These are phyloP conservation scores for Penicillium crustosum DNA, from an alignment of 2,329 filamentous ascomycete genomes.

Conservation along the genomic window DNA sequence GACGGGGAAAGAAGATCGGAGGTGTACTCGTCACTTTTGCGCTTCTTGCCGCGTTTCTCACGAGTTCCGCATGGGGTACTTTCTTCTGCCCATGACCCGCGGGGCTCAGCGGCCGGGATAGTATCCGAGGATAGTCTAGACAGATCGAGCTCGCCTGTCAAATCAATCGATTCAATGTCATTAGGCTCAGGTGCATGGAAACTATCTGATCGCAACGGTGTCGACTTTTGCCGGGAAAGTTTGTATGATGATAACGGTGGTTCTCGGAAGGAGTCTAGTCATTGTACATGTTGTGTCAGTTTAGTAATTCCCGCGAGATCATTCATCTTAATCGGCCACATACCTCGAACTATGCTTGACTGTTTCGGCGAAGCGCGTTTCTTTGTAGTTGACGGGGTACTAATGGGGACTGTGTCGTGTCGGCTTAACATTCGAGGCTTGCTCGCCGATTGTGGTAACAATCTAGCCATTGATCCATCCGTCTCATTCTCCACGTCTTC, in stretches of 20 bases:
- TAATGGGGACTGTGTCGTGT: conserved; percentile 21
- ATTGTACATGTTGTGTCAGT: background rate
- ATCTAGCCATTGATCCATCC: conserved; percentile 44
- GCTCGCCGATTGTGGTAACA: conserved; percentile 43
- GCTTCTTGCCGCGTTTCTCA: conserved; percentile 47
- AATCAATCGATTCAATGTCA: conserved; percentile 48
- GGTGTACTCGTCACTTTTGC: conserved; percentile 51
- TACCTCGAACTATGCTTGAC: conserved; percentile 29
- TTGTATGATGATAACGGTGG: conserved; percentile 21
- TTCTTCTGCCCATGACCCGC: conserved; percentile 47
- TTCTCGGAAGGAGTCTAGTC: conserved; percentile 20
- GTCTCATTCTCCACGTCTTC: conserved; percentile 30
- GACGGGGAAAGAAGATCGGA: conserved; percentile 39
- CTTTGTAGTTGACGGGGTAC: conserved; percentile 24
- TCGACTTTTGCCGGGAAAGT: conserved; percentile 15
- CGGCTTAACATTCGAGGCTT: conserved; percentile 43
- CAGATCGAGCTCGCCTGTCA: conserved; percentile 42
- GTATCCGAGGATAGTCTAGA: conserved; percentile 41
- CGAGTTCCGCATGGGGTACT: conserved; percentile 38
- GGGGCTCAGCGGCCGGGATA: conserved; percentile 43
- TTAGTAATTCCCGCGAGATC: too few species aligned
- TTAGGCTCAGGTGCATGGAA: conserved; percentile 26
- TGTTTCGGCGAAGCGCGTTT: conserved; percentile 13
- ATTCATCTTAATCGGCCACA: background rate
- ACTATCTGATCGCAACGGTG: conserved; percentile 23